phyloP scores from a whole-genome alignment of 139 green algal genomes.

The Haematococcus lacustris region DNA sequence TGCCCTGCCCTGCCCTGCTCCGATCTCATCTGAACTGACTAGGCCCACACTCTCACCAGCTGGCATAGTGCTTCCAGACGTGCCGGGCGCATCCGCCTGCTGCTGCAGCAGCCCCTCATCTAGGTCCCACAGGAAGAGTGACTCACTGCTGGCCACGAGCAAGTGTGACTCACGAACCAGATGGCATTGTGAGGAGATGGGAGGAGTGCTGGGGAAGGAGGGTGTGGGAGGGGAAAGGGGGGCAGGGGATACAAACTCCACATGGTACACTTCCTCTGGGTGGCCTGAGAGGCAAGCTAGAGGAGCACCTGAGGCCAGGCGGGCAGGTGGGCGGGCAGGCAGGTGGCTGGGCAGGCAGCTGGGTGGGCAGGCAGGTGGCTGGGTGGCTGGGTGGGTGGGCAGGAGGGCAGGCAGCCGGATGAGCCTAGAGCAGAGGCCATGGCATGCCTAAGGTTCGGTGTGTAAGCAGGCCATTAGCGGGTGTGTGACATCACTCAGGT shows the following conservation, averaged over 20 bases:
- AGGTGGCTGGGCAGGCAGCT: background rate
- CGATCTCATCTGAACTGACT: background rate
- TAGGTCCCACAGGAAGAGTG: constrained; percentile 43
- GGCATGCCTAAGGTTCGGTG: background rate
- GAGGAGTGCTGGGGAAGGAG: background rate
- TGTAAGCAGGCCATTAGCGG: no score
- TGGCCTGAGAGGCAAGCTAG: constrained; percentile 35
- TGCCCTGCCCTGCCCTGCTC: background rate
- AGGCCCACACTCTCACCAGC: constrained; percentile 4
- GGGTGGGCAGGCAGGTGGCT: background rate
- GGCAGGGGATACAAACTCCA: constrained; percentile 13
- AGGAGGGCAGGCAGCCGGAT: background rate
- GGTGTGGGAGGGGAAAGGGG: background rate
- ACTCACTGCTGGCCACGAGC: constrained; percentile 31
- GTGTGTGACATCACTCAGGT: no score
- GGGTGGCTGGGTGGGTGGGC: background rate
- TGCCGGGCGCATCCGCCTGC: constrained; percentile 23
- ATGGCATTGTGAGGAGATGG: no score
- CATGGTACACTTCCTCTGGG: constrained; percentile 50
- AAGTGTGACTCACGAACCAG: constrained; percentile 20
- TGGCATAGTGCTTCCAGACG: constrained; percentile 15
- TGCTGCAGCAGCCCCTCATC: constrained; percentile 15
- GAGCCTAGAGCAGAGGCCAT: background rate
- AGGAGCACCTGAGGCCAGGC: constrained; percentile 25
- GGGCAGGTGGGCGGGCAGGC: background rate